Evolutionary conservation across 2,329 filamentous ascomycete species (phyloP), one percentile per base, ranked within the genome.

Genomic region (Exophiala sideris): DNA sequence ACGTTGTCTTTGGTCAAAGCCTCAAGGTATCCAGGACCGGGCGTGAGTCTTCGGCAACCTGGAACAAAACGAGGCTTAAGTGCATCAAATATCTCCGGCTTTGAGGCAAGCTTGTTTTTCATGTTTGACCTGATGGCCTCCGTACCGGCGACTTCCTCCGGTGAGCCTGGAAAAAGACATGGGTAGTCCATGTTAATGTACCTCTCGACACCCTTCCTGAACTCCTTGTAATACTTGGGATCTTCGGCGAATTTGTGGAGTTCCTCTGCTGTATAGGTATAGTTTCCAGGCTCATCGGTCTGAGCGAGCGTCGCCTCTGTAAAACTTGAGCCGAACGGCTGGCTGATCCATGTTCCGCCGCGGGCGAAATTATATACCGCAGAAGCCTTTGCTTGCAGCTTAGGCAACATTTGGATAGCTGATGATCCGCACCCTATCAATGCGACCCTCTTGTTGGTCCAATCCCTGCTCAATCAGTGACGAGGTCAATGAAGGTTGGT

Each of bases 351-450:
- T 12, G 62, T 60, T 16, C 61, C 55, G 6, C 50, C 52, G 18
- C 61, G 57, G 34, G 59, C 57, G 8, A 62, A 65, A 40, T 56
- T 62, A 14, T 57, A 41, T 2, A 65, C 58, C 14, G 58, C 48
- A 5, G 62, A 59, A 16, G 68, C 70, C 11, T 69, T 62, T 5
- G 69, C 67, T 46, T 73, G 70, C 41, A 73, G 67, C 0, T 67
- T 68, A 0, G 71, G 70, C 10, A 73, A 61, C 11, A 64, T 52
- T 32, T 64, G 61, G n/a, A 62, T 61, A 1, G 57, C 62, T 1
- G 52, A 59, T 3, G 61, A 62, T 14, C 62, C 63, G 41, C 55
- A 58, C 3, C 63, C 57, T 42, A 65, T 63, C 10, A 65, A 29
- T 2, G 59, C 63, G 8, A 65, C 55, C 29, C 40, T 39, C 24